These are phyloP conservation scores for Xerocomus nothofagi DNA, from an alignment of 1,284 basidiomycete species.

Conservation along the genomic window DNA sequence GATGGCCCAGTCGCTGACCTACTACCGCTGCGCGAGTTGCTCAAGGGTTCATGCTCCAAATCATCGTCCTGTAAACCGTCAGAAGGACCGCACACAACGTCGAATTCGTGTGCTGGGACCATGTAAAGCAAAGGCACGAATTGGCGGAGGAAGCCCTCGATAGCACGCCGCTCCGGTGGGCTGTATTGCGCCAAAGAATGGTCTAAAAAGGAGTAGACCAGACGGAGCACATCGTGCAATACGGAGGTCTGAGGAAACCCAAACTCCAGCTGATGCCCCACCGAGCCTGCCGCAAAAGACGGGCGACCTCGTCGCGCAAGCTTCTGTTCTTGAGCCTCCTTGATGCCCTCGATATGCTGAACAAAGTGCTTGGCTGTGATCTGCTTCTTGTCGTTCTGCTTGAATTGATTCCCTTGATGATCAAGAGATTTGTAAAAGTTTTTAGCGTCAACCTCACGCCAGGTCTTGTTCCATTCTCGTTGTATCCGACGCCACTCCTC, in stretches of 20 bases:
- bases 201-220: constrained; percentile 90
- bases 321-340: constrained; percentile 65
- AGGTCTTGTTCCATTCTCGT: constrained; percentile 95
- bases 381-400: constrained; percentile 94
- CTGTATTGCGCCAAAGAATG: constrained; percentile 78
- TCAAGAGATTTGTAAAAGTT: constrained; percentile 98
- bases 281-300: constrained; percentile 45
- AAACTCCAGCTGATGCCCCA: constrained; percentile 78
- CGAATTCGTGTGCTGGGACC: constrained; percentile 76
- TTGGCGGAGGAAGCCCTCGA: constrained; percentile 83
- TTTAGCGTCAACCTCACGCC: constrained; percentile 95
- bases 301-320: constrained; percentile 41
- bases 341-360: constrained; percentile 81
- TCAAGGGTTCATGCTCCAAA: constrained; percentile 41
- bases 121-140: constrained; percentile 87
- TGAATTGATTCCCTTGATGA: constrained; percentile 94
- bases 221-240: constrained; percentile 85
- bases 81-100: constrained; percentile 65
- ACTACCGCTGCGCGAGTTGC: constrained; percentile 46
- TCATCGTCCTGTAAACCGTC: constrained; percentile 55
- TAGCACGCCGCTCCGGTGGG: constrained; percentile 73
- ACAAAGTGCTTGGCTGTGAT: constrained; percentile 91
- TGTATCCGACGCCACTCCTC: constrained; percentile 97
- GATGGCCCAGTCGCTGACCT: constrained; percentile 49
- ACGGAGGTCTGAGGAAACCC: constrained; percentile 78